Evolutionary conservation across 2,329 filamentous ascomycete species (phyloP), one percentile per base, ranked within the genome.

Genomic region (Lomentospora prolificans): DNA sequence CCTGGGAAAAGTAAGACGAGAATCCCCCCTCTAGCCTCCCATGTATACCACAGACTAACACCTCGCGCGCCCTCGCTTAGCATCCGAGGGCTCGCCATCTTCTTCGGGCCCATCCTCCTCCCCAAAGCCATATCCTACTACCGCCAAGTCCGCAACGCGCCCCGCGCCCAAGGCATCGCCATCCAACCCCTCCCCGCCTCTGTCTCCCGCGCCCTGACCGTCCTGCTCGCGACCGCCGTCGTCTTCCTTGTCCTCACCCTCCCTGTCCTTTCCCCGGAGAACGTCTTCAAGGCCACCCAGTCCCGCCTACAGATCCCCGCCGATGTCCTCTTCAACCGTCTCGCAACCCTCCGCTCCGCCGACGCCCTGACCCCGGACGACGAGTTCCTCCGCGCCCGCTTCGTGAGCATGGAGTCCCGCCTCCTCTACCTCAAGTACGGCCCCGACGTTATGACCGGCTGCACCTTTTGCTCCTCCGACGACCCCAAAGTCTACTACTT

Each of bases 361-460:
- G 62, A 63, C 41, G 61, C 62, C 8, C 75, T 89, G 2, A 85
- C 81, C 0, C 60, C 70, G 0, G 58, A 67, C 10, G 91, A 97
- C 70, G 75, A 81, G 53, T 70, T 77, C 24, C 77, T 97, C 8
- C 79, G 83, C 54, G 71, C 74, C 25, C 85, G 85, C 62, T 84
- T 97, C 65, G 79, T 82, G 61, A 85, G 80, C 58, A 72, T 85
- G 55, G 84, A 89, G 61, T 86, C 86, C 51, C 80, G 89, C 55
- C 79, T 94, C 58, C 75, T 95, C 6, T 97, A 96, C 72, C 77
- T 95, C 54, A 84, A 87, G 58, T 95, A 84, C 70, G 94, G 94
- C 2, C 89, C 90, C 0, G 76, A 81, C 31, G 82, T 85, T 7
- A 68, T 97, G 36, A 75, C 84, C 22, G 76, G 82, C 57, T 97